phyloP scores from a whole-genome alignment of 1,139 yeast genomes.

The Hemisphaericaspora xylanilytica region DNA sequence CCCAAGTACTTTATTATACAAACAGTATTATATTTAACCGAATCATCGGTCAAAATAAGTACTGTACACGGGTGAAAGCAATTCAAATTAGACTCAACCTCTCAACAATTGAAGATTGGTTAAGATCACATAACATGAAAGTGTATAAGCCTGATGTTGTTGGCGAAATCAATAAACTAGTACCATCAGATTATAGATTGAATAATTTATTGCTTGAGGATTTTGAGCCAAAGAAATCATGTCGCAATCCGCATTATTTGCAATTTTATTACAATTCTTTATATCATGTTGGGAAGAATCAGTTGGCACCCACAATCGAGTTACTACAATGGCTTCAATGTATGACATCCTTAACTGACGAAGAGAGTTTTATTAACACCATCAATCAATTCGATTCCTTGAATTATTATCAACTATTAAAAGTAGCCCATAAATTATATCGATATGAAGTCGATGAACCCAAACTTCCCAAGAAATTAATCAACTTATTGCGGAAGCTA shows the following conservation, averaged over 20 bases:
- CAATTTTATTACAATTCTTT: slow-evolving; percentile 55
- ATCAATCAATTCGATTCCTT: slow-evolving; percentile 56
- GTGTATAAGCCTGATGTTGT: slow-evolving; percentile 44
- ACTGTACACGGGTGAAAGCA: slow-evolving; percentile 79
- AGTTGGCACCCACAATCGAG: slow-evolving; percentile 73
- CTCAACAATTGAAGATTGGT: slow-evolving; percentile 91
- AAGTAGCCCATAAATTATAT: slow-evolving; percentile 66
- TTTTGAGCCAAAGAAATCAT: slow-evolving; percentile 3
- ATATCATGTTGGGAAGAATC: slow-evolving; percentile 59
- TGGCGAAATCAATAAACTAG: slow-evolving; percentile 25
- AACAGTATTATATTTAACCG: slow-evolving; percentile 72
- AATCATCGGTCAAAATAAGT: slow-evolving; percentile 60
- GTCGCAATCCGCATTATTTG: slow-evolving; percentile 29
- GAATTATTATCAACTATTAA: slow-evolving; percentile 68
- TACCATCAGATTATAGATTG: slow-evolving; percentile 19
- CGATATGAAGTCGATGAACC: slow-evolving; percentile 81
- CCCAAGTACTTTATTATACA: slow-evolving; percentile 78
- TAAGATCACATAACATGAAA: slow-evolving; percentile 69
- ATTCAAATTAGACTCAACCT: slow-evolving; percentile 85
- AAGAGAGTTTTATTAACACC: slow-evolving; percentile 56
- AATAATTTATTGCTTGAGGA: slow-evolving; percentile 24
- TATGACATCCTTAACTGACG: slow-evolving; percentile 59
- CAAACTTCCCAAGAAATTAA: slow-evolving; percentile 50
- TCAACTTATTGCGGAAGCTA: slow-evolving; percentile 32
- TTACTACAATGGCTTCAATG: slow-evolving; percentile 89